A percentile compares a stretch with the other conserved stretches of the same genome.
Evolutionary conservation across 257 asterid species (phyloP).

Genomic region (Solanum corneliomulleri): DNA sequence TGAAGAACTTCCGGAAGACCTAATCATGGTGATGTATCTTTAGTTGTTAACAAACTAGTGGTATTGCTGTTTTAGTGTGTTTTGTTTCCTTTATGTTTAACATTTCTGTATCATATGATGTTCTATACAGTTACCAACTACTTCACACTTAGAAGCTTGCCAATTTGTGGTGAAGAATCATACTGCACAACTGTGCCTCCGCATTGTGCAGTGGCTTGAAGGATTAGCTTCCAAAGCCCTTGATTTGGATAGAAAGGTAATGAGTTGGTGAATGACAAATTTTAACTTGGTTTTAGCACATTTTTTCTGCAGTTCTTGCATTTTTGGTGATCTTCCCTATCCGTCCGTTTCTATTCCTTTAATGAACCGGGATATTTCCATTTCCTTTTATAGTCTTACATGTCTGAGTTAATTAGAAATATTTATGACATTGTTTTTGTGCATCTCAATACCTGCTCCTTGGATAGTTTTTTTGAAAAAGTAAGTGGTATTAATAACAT

Average conservation of each 20-base stretch:
- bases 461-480: neutral
- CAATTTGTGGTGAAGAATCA: slow-evolving; percentile 64
- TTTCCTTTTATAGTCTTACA: neutral
- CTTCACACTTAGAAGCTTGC: slow-evolving; percentile 90
- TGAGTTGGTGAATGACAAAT: neutral
- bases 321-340: neutral
- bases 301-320: neutral
- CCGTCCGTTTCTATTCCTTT: neutral
- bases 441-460: neutral
- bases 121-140: slow-evolving; percentile 67
- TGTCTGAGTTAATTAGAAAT: neutral
- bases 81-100: slow-evolving; percentile 6
- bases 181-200: slow-evolving; percentile 79
- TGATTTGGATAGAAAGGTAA: slow-evolving; percentile 86
- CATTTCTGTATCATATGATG: neutral
- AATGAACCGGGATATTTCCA: neutral
- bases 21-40: slow-evolving; percentile 53
- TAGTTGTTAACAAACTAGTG: neutral
- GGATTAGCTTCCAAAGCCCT: slow-evolving; percentile 91
- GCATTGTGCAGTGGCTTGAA: slow-evolving; percentile 98
- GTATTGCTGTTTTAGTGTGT: neutral
- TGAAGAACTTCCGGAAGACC: slow-evolving; percentile 69
- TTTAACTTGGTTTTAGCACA: neutral
- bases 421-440: neutral
- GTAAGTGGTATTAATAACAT: neutral